Percentiles rank a stretch among this genome's conserved stretches.
These are phyloP conservation scores for Talaromyces atroroseus DNA, from an alignment of 2,329 filamentous ascomycete species.

Conservation along the genomic window DNA sequence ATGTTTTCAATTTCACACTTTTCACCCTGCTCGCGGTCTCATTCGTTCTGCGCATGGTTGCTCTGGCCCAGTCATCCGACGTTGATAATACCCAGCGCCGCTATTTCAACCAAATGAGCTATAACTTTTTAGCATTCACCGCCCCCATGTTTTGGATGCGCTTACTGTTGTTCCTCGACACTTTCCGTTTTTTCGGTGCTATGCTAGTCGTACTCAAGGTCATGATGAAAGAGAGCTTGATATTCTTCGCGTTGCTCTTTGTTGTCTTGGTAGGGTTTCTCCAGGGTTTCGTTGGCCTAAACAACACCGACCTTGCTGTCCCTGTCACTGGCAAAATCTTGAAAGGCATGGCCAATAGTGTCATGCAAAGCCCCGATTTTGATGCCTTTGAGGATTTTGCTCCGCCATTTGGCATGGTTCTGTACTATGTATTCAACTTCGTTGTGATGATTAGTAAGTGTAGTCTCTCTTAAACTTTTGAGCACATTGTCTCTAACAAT, in stretches of 20 bases:
- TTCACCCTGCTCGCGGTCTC: slow-evolving; percentile 75
- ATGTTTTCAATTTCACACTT: slow-evolving; percentile 81
- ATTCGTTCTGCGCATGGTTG: slow-evolving; percentile 72
- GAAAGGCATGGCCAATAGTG: slow-evolving; percentile 69
- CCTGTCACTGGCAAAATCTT: slow-evolving; percentile 39
- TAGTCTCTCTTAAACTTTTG: background rate
- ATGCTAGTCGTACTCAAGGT: slow-evolving; percentile 97
- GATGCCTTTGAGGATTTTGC: slow-evolving; percentile 82
- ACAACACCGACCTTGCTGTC: slow-evolving; percentile 69
- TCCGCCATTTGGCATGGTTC: slow-evolving; percentile 84
- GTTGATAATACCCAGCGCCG: slow-evolving; percentile 47
- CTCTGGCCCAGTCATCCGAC: slow-evolving; percentile 58
- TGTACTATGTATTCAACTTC: slow-evolving; percentile 98
- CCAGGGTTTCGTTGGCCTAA: slow-evolving; percentile 89
- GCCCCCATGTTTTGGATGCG: slow-evolving; percentile 97
- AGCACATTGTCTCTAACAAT: slow-evolving; percentile 12
- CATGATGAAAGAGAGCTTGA: slow-evolving; percentile 89
- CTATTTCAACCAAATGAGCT: slow-evolving; percentile 73
- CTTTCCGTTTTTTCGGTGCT: slow-evolving; percentile 89
- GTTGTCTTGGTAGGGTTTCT: slow-evolving; percentile 76
- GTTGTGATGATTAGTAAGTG: slow-evolving; percentile 75
- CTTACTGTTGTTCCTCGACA: slow-evolving; percentile 86
- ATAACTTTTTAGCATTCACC: slow-evolving; percentile 88
- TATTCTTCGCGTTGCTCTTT: slow-evolving; percentile 87
- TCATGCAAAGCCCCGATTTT: slow-evolving; percentile 92